phyloP scores from a whole-genome alignment of 2,329 filamentous ascomycete genomes.

The Verticillium tricorpus region DNA sequence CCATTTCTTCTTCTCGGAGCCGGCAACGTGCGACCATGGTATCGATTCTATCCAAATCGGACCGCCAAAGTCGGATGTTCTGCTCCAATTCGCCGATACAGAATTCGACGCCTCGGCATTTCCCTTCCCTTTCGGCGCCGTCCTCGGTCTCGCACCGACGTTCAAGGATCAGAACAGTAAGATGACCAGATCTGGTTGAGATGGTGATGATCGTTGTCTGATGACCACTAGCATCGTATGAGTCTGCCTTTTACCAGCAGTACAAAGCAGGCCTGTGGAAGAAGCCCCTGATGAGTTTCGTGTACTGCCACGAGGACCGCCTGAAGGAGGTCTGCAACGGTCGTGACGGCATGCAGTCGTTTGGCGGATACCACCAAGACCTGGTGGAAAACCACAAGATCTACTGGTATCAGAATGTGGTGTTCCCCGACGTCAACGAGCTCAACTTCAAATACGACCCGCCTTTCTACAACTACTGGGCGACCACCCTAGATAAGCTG shows the following conservation, averaged over 20 bases:
- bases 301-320: constrained; percentile 12
- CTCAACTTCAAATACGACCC: constrained; percentile 13
- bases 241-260: constrained; percentile 15
- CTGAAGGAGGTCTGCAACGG: constrained; percentile 11
- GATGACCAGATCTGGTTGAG: not conserved
- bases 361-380: constrained; percentile 11
- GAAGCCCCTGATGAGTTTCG: constrained; percentile 9
- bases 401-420: constrained; percentile 22
- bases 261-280: constrained; percentile 12
- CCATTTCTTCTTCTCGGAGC: constrained; percentile 15
- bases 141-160: constrained; percentile 13
- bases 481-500: constrained; percentile 9
- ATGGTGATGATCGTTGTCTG: too few species aligned
- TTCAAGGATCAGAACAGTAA: constrained; percentile 7
- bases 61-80: constrained; percentile 3
- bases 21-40: constrained; percentile 10
- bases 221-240: not conserved
- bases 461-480: constrained; percentile 16
- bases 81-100: constrained; percentile 11
- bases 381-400: constrained; percentile 17
- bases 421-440: constrained; percentile 14
- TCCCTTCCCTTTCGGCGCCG: constrained; percentile 10
- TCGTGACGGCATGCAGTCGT: constrained; percentile 14
- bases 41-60: constrained; percentile 12
- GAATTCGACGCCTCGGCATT: constrained; percentile 9